Evolutionary conservation across 2,329 filamentous ascomycete species (phyloP).

Genomic region (Plenodomus tracheiphilus): DNA sequence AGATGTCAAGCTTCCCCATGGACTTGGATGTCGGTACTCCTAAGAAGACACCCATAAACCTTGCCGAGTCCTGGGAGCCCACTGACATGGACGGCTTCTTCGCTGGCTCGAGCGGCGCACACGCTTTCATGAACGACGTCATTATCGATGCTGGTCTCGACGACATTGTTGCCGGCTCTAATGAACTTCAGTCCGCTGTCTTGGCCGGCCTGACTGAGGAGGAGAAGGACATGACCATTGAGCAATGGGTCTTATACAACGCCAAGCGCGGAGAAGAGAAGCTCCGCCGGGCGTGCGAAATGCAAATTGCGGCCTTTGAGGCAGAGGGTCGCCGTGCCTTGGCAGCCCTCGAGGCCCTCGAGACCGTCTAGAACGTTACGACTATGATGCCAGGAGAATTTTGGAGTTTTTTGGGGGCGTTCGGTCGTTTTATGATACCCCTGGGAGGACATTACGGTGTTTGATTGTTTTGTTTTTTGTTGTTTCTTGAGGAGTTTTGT

Average conservation of each 20-base stretch:
- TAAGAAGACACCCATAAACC: conserved; percentile 20
- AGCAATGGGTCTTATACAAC: conserved; percentile 87
- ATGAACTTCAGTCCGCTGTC: conserved; percentile 53
- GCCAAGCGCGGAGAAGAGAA: conserved; percentile 79
- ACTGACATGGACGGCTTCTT: conserved; percentile 78
- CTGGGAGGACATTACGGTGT: conserved; percentile 7
- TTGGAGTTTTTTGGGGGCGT: conserved; percentile 7
- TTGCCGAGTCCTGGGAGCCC: conserved; percentile 62
- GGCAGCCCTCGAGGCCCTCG: conserved; percentile 66
- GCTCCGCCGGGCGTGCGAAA: conserved; percentile 79
- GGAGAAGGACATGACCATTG: conserved; percentile 89
- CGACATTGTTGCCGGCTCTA: conserved; percentile 22
- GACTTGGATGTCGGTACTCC: conserved; percentile 25
- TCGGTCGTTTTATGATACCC: conserved; percentile 31
- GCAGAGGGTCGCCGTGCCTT: conserved; percentile 79
- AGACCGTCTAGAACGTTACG: not conserved
- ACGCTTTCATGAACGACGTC: conserved; percentile 30
- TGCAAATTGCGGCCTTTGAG: conserved; percentile 81
- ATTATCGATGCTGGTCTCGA: conserved; percentile 38
- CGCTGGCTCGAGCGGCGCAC: conserved; percentile 27
- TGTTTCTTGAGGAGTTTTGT: not conserved
- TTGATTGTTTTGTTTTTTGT: conserved; percentile 8
- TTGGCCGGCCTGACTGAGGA: conserved; percentile 68
- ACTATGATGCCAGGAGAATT: not conserved
- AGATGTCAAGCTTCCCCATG: conserved; percentile 12